Conservation (phyloP, 257 asterid genomes). For the Parsonsia alboflavescens region DNA sequence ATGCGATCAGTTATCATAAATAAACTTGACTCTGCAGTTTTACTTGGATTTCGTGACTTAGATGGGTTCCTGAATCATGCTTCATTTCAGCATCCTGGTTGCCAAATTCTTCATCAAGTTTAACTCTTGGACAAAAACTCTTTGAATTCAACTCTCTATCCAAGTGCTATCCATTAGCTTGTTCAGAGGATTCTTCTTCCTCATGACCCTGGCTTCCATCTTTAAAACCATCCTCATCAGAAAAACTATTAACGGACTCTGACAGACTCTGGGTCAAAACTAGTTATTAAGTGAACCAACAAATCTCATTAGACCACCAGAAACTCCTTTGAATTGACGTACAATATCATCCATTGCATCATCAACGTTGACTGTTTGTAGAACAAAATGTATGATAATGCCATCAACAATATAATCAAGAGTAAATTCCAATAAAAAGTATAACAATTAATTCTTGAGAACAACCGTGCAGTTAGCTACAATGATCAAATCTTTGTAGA, state of each 20-base stretch:
- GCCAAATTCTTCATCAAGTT: slow-evolving; percentile 37
- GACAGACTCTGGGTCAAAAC: slow-evolving; percentile 45
- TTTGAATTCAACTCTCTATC: slow-evolving; percentile 59
- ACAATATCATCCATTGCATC: slow-evolving; percentile 98
- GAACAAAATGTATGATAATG: slow-evolving; percentile 9
- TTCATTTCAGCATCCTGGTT: slow-evolving; percentile 42
- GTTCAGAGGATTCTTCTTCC: slow-evolving; percentile 40
- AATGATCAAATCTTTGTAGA: too few relatives aligned
- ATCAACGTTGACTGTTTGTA: slow-evolving; percentile 80
- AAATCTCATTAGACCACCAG: slow-evolving; percentile 77
- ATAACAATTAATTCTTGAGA: not conserved
- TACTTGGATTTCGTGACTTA: slow-evolving; percentile 36
- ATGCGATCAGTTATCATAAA: slow-evolving; percentile 50
- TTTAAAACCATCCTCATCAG: slow-evolving; percentile 80
- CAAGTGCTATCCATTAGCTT: slow-evolving; percentile 53
- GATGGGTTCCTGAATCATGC: slow-evolving; percentile 31
- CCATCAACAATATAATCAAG: slow-evolving; percentile 5
- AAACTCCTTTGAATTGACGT: slow-evolving; percentile 97
- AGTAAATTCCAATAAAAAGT: not conserved
- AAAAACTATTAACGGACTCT: slow-evolving; percentile 67
- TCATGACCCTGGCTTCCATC: slow-evolving; percentile 49
- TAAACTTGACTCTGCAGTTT: slow-evolving; percentile 43
- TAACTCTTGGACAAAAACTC: slow-evolving; percentile 45
- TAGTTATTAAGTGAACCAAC: slow-evolving; percentile 51
- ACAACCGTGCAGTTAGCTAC: not conserved